Conservation (phyloP, 495 filamentous ascomycete species). For the Xylaria telfairii region DNA sequence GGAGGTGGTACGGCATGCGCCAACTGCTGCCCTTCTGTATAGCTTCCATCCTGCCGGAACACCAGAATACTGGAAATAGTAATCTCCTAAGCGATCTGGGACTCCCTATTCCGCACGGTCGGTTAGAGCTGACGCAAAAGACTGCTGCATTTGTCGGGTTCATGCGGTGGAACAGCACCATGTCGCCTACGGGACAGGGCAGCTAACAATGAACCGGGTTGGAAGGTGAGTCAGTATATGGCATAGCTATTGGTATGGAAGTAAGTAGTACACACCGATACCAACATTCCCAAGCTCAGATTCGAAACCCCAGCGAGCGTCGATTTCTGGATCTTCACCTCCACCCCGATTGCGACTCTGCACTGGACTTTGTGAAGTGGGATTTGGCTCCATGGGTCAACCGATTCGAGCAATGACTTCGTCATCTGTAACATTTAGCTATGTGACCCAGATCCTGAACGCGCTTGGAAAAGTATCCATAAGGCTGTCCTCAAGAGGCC, state of each 20-base stretch:
- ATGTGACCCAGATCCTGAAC: not conserved
- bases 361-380: slow-evolving; percentile 18
- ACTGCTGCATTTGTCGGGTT: not conserved
- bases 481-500: not conserved
- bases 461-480: not conserved
- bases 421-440: not conserved
- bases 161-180: slow-evolving; percentile 1
- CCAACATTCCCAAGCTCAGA: not conserved
- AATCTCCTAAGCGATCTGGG: not conserved
- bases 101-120: not conserved
- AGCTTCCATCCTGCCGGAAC: slow-evolving; percentile 5
- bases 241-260: too few species aligned
- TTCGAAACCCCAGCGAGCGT: not conserved
- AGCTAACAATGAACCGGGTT: not conserved
- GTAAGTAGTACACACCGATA: not conserved
- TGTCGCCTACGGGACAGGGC: not conserved
- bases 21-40: slow-evolving; percentile 8
- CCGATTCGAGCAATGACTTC: slow-evolving; percentile 1
- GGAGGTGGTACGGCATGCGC: not conserved
- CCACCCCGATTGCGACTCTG: slow-evolving; percentile 15
- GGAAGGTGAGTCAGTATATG: not conserved
- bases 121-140: not conserved
- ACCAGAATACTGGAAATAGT: not conserved
- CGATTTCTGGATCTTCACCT: slow-evolving; percentile 19
- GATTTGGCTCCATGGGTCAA: not conserved